Evolutionary conservation across 805 yeast genomes (phyloP), one percentile per base, ranked within the genome.

Genomic region (Cyberlindnera xishuangbannaensis): DNA sequence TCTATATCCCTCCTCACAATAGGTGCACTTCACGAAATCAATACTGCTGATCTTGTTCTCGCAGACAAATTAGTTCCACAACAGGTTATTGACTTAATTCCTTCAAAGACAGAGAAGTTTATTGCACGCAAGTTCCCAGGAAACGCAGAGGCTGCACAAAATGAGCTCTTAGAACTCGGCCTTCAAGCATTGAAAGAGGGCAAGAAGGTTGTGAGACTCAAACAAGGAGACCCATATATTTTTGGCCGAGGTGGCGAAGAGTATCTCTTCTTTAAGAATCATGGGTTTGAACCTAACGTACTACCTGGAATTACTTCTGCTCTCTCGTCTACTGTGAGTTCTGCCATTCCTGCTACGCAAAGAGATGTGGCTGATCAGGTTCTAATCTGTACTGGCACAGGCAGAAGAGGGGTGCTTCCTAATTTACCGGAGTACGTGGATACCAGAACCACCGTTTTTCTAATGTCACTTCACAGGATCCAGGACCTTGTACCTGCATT

Each of bases 171-270:
- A 21, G 63, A 68, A n/a, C 55, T 79, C 43, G 97, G 95, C 0
- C 59, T 90, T 13, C 69, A 68, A 21, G 80, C 78, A 1, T 56
- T 86, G 17, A 44, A 64, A 18, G 57, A 67, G 32, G 96, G 96
- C 12, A 68, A 74, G 48, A 76, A 74, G 36, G 95, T 90, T 2
- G 94, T 90, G 3, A 67, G 97, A 38, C 69, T 90, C 45, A 90
- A 90, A 57, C 97, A 90, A 60, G 97, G 97, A 21, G 97, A 90
- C 56, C 97, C 97, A 8, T 90, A 86, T 57, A 83, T 90, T 20
- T 90, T 85, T 55, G 97, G 97, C 4, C 75, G 97, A 43, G 97
- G 97, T 27, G 96, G 95, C 25, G 97, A 90, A 60, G 97, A 90
- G 51, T 84, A 58, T 54, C 48, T 73, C 8, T 88, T 66, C 53